A percentile compares a stretch with the other conserved stretches of the same genome.
phyloP scores from a whole-genome alignment of 108 stramenopile species.

The Nitzschia sp. region DNA sequence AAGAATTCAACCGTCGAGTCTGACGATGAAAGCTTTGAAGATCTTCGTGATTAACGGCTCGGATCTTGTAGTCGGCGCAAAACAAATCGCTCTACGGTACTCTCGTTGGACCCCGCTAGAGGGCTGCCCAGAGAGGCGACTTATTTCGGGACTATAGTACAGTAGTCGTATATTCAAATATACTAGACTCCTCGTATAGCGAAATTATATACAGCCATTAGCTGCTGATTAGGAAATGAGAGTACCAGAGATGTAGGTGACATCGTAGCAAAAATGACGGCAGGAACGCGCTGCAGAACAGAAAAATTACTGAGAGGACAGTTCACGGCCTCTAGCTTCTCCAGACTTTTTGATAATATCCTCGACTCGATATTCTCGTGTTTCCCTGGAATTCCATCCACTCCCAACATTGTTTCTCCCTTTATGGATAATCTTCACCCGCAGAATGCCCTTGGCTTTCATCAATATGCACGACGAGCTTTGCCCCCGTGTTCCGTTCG shows the following conservation, averaged over 20 bases:
- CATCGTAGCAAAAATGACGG: no score
- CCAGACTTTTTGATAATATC: not conserved
- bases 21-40: slow-evolving; percentile 42
- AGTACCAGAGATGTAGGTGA: no score
- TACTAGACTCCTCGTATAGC: no score
- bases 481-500: not conserved
- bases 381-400: slow-evolving; percentile 1
- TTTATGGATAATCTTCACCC: not conserved
- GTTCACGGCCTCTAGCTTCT: not conserved
- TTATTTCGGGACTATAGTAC: no score
- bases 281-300: no score
- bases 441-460: not conserved
- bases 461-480: not conserved
- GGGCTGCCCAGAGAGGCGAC: no score
- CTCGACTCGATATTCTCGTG: not conserved
- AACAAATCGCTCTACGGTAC: no score
- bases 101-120: no score
- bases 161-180: no score
- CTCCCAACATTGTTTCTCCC: not conserved
- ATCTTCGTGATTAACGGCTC: slow-evolving; percentile 30
- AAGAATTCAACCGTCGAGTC: slow-evolving; percentile 1
- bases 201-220: no score
- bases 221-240: no score
- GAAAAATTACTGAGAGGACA: not conserved
- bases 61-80: no score